Evolutionary conservation across 805 yeast genomes (phyloP), one percentile per base, ranked within the genome.

Genomic region (Saccharomycopsis javanensis): DNA sequence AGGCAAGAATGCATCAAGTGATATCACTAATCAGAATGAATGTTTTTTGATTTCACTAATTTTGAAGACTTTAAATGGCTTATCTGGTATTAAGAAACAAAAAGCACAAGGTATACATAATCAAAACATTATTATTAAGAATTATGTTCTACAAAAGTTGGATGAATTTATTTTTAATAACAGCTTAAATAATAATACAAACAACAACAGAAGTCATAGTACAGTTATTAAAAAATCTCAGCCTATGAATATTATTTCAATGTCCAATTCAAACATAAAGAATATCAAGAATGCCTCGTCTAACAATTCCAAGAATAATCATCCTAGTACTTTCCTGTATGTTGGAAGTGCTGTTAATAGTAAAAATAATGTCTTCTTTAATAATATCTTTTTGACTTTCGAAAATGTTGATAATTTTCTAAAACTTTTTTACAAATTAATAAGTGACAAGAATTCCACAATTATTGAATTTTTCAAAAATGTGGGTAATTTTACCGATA

Each of bases 391-490:
- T 30, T 72, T 78, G 3, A 75, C 80, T 10, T 75, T 78, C 66
- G 72, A 77, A 54, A 88, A 77, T 63, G 79, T 80, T 0, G 60
- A 73, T 1, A 95, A 91, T 0, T 86, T 91, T 60, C 70, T 80
- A 2, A 71, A 72, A 20, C 71, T 92, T 23, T 58, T 88, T 23
- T 73, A 74, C 2, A 71, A 64, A 7, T 70, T 85, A 55, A 25
- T 60, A 23, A 23, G 25, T 8, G 25, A 16, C 51, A 34, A 62
- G 27, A 64, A n/a, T 42, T 42, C 48, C 25, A 42, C n/a, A 8
- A n/a, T 42, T 2, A 42, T 42, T 23, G 28, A 20, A 15, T 42
- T 42, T 16, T 42, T 42, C 28, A 63, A 72, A 5, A 80, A 77
- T 55, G 67, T 89, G 28, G 96, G 96, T 0, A 25, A 20, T 4